Conservation (phyloP, 2,329 filamentous ascomycete genomes). For the Akanthomyces dipterigenus region DNA sequence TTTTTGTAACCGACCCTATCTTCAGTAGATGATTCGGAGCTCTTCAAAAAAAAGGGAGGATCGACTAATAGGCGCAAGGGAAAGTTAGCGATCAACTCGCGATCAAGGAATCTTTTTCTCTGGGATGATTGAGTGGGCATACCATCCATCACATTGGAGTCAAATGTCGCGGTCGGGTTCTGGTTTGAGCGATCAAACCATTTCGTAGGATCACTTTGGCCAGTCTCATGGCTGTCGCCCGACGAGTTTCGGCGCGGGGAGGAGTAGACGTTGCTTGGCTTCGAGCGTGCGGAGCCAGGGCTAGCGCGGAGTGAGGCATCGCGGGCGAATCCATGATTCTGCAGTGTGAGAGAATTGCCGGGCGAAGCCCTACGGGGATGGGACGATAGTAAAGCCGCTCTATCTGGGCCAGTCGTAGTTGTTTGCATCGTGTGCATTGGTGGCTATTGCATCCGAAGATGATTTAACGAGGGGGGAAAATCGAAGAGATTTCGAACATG, state of each 20-base stretch:
- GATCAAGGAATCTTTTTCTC: background rate
- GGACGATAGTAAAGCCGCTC: background rate
- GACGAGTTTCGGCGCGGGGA: slow-evolving; percentile 36
- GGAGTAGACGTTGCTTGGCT: slow-evolving; percentile 15
- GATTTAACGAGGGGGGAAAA: background rate
- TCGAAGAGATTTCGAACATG: background rate
- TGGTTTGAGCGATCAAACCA: slow-evolving; percentile 51
- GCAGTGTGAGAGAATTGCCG: slow-evolving; percentile 41
- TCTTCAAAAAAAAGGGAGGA: slow-evolving; percentile 49
- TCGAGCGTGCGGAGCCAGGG: slow-evolving; percentile 19
- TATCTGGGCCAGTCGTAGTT: background rate
- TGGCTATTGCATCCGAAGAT: slow-evolving; percentile 3
- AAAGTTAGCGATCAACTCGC: background rate
- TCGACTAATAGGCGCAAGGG: slow-evolving; percentile 32
- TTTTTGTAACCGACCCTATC: slow-evolving; percentile 26
- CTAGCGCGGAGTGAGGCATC: slow-evolving; percentile 31
- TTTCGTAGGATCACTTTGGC: slow-evolving; percentile 41
- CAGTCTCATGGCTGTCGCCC: slow-evolving; percentile 42
- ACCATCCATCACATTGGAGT: slow-evolving; percentile 43
- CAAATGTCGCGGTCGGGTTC: slow-evolving; percentile 38
- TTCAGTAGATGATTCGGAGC: slow-evolving; percentile 46
- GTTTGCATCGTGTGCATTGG: background rate
- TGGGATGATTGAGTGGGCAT: slow-evolving; percentile 10
- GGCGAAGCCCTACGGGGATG: slow-evolving; percentile 36
- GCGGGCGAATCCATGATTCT: slow-evolving; percentile 37